Percentiles rank a stretch among this genome's conserved stretches.
Evolutionary conservation across 495 filamentous ascomycete genomes (phyloP).

Genomic region (Penicillium goetzii): DNA sequence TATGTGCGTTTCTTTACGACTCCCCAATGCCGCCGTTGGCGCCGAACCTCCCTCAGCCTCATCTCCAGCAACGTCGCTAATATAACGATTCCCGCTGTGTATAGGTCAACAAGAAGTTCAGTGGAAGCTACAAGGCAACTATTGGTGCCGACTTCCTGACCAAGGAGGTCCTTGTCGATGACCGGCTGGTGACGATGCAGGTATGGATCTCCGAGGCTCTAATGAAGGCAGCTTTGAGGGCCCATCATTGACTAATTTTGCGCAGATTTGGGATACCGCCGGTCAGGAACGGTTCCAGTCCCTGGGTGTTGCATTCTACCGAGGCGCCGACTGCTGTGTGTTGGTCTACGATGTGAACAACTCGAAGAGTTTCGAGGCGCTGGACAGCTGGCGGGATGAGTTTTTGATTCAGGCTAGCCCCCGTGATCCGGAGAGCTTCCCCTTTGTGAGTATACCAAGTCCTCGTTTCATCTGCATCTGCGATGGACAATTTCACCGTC

Average conservation of each 20-base stretch:
- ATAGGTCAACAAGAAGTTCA: conserved; percentile 99
- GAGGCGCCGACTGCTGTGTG: conserved; percentile 98
- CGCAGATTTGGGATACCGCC: conserved; percentile 95
- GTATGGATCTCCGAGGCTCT: conserved; percentile 49
- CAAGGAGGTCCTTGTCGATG: conserved; percentile 96
- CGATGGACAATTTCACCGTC: background rate
- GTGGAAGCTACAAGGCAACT: conserved; percentile 98
- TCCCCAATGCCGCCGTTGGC: conserved; percentile 9
- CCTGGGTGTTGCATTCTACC: conserved; percentile 96
- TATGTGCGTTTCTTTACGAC: conserved; percentile 70
- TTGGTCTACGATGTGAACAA: conserved; percentile 99
- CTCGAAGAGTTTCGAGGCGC: conserved; percentile 96
- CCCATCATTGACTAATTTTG: conserved; percentile 23
- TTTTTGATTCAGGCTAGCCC: conserved; percentile 98
- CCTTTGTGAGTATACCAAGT: conserved; percentile 71
- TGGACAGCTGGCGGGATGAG: conserved; percentile 98
- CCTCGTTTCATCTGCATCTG: background rate
- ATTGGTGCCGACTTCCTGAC: conserved; percentile 99
- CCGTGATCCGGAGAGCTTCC: conserved; percentile 95
- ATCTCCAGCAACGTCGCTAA: conserved; percentile 28
- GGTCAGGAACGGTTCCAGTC: conserved; percentile 98
- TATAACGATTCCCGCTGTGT: conserved; percentile 8
- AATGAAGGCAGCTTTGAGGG: background rate
- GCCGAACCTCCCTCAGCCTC: conserved; percentile 12
- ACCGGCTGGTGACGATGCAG: conserved; percentile 98